A percentile compares a stretch with the other conserved stretches of the same genome.
phyloP scores from a whole-genome alignment of 441 rosid species.

The Brassica balearica region DNA sequence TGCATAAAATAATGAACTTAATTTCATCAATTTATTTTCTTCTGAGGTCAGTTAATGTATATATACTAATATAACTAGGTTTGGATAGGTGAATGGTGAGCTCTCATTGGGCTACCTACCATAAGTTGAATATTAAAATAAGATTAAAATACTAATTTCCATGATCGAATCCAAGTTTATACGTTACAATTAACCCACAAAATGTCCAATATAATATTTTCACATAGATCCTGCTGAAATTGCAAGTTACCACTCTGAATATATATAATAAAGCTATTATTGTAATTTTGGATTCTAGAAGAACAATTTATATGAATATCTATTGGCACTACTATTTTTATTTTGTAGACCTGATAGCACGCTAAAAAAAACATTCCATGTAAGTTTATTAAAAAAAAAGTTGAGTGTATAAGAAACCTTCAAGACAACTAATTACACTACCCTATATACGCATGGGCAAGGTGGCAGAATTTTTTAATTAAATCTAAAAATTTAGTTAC shows the following conservation, averaged over 20 bases:
- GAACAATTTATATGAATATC: constrained; percentile 30
- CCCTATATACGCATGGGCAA: constrained; percentile 44
- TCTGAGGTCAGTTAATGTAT: background rate
- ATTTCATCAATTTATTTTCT: background rate
- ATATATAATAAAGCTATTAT: background rate
- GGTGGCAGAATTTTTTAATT: constrained; percentile 32
- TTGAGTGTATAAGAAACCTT: constrained; percentile 34
- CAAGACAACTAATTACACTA: constrained; percentile 41
- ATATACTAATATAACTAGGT: constrained; percentile 12
- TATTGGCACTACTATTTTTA: background rate
- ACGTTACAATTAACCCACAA: constrained; percentile 43
- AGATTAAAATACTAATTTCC: constrained; percentile 23
- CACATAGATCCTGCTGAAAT: constrained; percentile 43
- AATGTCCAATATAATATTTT: constrained; percentile 30
- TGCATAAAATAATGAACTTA: background rate
- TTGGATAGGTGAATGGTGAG: constrained; percentile 40
- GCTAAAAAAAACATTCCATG: background rate
- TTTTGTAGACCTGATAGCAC: background rate
- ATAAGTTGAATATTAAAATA: constrained; percentile 23
- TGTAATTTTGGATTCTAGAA: constrained; percentile 31
- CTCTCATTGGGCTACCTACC: constrained; percentile 47
- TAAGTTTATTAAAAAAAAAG: constrained; percentile 2
- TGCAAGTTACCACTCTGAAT: constrained; percentile 40
- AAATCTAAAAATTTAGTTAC: constrained; percentile 8
- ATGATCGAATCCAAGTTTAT: constrained; percentile 36